These are phyloP conservation scores for Pseudogymnoascus pannorum DNA, from an alignment of 2,329 filamentous ascomycete species.

Conservation along the genomic window DNA sequence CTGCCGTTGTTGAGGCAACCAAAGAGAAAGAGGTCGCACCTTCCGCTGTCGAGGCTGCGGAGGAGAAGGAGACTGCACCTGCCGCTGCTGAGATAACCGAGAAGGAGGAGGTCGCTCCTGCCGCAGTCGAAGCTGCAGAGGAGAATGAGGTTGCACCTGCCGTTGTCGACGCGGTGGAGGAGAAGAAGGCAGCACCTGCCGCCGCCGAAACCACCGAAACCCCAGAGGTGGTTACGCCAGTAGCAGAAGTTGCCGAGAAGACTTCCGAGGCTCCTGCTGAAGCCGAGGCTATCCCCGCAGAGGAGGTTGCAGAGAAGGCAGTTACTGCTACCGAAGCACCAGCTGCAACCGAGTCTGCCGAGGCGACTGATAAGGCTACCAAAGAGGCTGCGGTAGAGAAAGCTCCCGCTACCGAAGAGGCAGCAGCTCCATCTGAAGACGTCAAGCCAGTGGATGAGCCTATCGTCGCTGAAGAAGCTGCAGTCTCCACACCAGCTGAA, in stretches of 20 bases:
- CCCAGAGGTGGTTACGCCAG: neutral
- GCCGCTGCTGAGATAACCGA: neutral
- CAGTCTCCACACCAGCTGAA: neutral
- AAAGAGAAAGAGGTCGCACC: neutral
- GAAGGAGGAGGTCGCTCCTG: neutral
- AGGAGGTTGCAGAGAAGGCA: neutral
- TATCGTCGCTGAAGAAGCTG: neutral
- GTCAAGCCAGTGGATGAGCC: no score
- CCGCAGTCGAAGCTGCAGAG: neutral
- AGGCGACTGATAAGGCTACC: neutral
- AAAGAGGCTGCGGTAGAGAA: neutral
- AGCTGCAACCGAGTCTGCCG: neutral
- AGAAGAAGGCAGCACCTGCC: neutral
- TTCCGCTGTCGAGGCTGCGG: neutral
- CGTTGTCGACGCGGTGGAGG: neutral
- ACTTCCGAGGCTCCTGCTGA: neutral
- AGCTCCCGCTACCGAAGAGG: neutral
- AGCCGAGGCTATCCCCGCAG: neutral
- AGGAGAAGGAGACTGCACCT: neutral
- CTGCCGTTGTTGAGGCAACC: neutral
- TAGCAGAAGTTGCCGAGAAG: neutral
- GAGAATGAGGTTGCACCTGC: neutral
- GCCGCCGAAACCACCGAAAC: neutral
- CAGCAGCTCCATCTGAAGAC: neutral
- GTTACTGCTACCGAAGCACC: neutral